Conservation (phyloP, 2,329 filamentous ascomycete genomes). For the Aspergillus jensenii region DNA sequence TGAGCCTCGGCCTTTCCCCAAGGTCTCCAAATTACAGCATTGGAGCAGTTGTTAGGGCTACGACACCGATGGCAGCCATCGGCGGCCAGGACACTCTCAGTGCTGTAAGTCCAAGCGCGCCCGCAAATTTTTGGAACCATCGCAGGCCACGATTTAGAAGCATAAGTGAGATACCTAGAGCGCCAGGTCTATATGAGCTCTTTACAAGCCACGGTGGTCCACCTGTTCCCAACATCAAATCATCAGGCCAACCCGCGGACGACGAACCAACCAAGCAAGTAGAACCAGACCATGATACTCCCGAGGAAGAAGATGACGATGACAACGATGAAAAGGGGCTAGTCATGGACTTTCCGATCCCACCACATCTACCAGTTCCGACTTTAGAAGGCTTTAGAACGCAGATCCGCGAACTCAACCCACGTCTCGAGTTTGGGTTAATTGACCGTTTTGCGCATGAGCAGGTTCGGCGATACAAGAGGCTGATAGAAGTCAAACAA, state of each 20-base stretch:
- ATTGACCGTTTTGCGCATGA: slow-evolving; percentile 81
- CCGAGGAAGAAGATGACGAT: slow-evolving; percentile 56
- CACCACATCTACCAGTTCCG: slow-evolving; percentile 68
- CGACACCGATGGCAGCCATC: slow-evolving; percentile 47
- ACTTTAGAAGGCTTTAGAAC: slow-evolving; percentile 73
- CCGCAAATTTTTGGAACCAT: slow-evolving; percentile 45
- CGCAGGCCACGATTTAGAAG: slow-evolving; percentile 54
- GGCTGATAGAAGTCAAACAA: slow-evolving; percentile 67
- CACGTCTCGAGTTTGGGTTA: slow-evolving; percentile 65
- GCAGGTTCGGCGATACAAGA: slow-evolving; percentile 76
- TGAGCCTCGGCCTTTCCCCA: slow-evolving; percentile 36
- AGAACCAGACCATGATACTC: slow-evolving; percentile 20
- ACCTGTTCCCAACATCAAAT: slow-evolving; percentile 56
- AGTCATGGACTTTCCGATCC: slow-evolving; percentile 61
- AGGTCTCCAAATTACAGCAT: slow-evolving; percentile 43
- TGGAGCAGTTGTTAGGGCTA: slow-evolving; percentile 43
- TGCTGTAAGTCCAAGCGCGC: slow-evolving; percentile 41
- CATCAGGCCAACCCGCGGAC: slow-evolving; percentile 34
- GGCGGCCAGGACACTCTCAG: slow-evolving; percentile 59
- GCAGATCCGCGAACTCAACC: slow-evolving; percentile 73
- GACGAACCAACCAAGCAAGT: slow-evolving; percentile 15
- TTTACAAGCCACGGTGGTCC: slow-evolving; percentile 60
- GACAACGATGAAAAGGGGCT: slow-evolving; percentile 62
- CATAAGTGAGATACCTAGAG: slow-evolving; percentile 56
- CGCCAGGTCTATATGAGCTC: slow-evolving; percentile 51